A percentile compares a stretch with the other conserved stretches of the same genome.
These are phyloP conservation scores for Juglanconis sp. DNA, from an alignment of 2,329 filamentous ascomycete species.

Conservation along the genomic window DNA sequence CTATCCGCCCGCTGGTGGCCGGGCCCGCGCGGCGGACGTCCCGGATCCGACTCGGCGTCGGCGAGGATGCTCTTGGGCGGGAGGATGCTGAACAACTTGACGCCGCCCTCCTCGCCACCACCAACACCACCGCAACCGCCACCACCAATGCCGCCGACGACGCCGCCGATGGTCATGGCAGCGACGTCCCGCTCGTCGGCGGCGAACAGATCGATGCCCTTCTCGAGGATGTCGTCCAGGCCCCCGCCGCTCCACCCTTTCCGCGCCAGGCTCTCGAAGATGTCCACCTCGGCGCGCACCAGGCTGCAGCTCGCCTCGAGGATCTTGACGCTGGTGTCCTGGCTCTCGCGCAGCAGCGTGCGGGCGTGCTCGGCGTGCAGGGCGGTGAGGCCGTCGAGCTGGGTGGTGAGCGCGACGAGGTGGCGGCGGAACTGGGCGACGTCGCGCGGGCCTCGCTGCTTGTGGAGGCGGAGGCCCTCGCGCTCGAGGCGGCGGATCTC, in stretches of 20 bases:
- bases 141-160: constrained; percentile 29
- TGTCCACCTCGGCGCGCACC: constrained; percentile 66
- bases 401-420: constrained; percentile 59
- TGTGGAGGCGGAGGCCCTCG: constrained; percentile 60
- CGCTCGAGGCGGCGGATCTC: constrained; percentile 65
- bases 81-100: constrained; percentile 62
- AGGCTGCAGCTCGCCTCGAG: constrained; percentile 64
- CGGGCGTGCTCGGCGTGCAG: constrained; percentile 60
- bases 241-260: constrained; percentile 68
- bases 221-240: constrained; percentile 63
- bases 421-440: constrained; percentile 61
- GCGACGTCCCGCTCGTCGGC: constrained; percentile 28
- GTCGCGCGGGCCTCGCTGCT: constrained; percentile 55
- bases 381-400: constrained; percentile 60
- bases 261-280: constrained; percentile 63
- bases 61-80: constrained; percentile 62
- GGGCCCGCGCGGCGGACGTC: constrained; percentile 15
- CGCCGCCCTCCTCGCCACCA: constrained; percentile 30
- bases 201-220: constrained; percentile 58
- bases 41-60: constrained; percentile 32
- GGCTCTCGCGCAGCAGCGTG: constrained; percentile 58
- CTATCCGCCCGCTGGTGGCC: constrained; percentile 50
- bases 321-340: constrained; percentile 61
- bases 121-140: constrained; percentile 17
- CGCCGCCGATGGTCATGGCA: constrained; percentile 13